Base-by-base conservation (phyloP, 2,329 filamentous ascomycete genomes). In the Exophiala mesophila region DNA sequence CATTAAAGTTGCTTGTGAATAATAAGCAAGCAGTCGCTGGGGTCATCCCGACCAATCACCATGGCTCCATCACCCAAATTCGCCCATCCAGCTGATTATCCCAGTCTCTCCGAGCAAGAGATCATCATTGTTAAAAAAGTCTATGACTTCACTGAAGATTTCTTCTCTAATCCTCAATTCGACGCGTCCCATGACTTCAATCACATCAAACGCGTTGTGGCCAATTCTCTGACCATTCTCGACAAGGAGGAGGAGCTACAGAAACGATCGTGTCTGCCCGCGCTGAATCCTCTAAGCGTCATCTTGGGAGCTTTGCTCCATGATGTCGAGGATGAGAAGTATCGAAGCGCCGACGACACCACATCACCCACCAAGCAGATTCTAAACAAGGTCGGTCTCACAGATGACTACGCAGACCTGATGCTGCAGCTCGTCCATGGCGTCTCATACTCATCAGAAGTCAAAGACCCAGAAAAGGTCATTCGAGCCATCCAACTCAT, bases 121-220 rank as follows among this genome's bases (percentile, higher is more conserved):
- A 41, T 48, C 7, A 24, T 15, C 15, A 31, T 50, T 10, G 42
- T 56, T 19, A 36, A 36, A 18, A 39, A 51, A 26, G 48, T 56
- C 17, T 41, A 47, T 23, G 32, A 44, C 37, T 56, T 54, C 28
- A 48, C 51, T 9, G 42, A 56, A 36, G 38, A 39, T 12, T 56
- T 50, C 36, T 56, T 56, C 44, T 43, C 44, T 29, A 43, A 54
- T 30, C 52, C 53, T 9, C 45, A 51, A 28, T 57, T 57, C 65
- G 89, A 96, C 66, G 80, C 80, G 38, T 94, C 87, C 2, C 89
- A 96, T 69, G 87, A 94, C 68, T 94, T 86, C 70, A 71, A 78
- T 43, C 89, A 96, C 63, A 85, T 95, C 57, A 70, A 80, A 50
- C 83, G 89, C 39, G 88, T 96, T 16, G 68, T 88, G 16, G 73